These are phyloP conservation scores for Dipteronia dyeriana DNA, from an alignment of 345 rosid species.

Conservation along the genomic window DNA sequence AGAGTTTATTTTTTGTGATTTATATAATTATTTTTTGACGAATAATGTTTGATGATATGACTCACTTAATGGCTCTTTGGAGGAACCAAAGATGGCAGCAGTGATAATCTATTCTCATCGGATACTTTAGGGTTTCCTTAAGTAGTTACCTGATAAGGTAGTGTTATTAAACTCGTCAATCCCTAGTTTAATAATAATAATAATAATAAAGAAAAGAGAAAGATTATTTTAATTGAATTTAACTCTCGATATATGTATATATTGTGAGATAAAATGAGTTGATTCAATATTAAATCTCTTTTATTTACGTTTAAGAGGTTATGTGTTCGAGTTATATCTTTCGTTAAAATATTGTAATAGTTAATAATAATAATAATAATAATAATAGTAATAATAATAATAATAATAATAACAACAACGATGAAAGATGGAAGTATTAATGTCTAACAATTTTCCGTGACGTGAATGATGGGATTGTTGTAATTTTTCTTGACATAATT, in stretches of 20 bases:
- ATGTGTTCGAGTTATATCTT: too few species aligned
- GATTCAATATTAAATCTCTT: too few species aligned
- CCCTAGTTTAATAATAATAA: background rate
- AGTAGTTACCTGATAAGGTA: slow-evolving; percentile 21
- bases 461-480: slow-evolving; percentile 39
- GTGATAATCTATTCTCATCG: slow-evolving; percentile 13
- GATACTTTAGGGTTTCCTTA: slow-evolving; percentile 18
- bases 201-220: too few species aligned
- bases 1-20: background rate
- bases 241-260: too few species aligned
- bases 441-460: slow-evolving; percentile 53
- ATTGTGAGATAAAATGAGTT: too few species aligned
- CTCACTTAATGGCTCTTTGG: slow-evolving; percentile 21
- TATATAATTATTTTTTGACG: background rate
- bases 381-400: too few species aligned
- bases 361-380: background rate
- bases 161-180: slow-evolving; percentile 9
- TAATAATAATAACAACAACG: too few species aligned
- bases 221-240: too few species aligned
- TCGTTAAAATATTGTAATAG: too few species aligned
- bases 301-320: too few species aligned
- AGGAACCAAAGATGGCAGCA: slow-evolving; percentile 20
- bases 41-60: too few species aligned
- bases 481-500: slow-evolving; percentile 40
- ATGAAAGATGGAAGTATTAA: too few species aligned